Percentiles rank a stretch among this genome's conserved stretches.
These are phyloP conservation scores for Combretum micranthum DNA, from an alignment of 345 rosid genomes.

Conservation along the genomic window DNA sequence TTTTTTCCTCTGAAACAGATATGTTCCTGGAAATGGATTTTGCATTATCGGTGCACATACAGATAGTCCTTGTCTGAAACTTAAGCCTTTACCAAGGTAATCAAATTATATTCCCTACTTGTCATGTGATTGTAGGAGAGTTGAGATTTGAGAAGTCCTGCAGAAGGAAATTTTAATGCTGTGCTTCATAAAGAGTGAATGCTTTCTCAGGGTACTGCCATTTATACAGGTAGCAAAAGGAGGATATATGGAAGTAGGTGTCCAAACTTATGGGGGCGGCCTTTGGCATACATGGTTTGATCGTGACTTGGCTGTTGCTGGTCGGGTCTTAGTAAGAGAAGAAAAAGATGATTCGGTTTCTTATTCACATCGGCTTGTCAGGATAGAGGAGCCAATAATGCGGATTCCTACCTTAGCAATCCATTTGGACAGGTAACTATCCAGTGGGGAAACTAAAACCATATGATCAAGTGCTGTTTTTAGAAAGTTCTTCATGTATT, in stretches of 20 bases:
- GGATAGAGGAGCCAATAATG: constrained; percentile 81
- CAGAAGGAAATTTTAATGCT: background rate
- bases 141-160: constrained; percentile 1
- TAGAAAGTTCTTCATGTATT: no score
- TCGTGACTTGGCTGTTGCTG: constrained; percentile 93
- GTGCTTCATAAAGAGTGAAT: no score
- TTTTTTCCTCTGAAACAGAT: constrained; percentile 28
- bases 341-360: constrained; percentile 48
- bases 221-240: constrained; percentile 59
- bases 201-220: constrained; percentile 1
- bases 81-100: constrained; percentile 94
- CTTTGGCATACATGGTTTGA: constrained; percentile 99
- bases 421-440: constrained; percentile 84
- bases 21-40: constrained; percentile 90
- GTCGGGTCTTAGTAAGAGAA: constrained; percentile 66
- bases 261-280: constrained; percentile 92
- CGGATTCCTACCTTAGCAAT: constrained; percentile 92
- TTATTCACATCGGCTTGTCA: constrained; percentile 64
- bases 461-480: no score
- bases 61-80: constrained; percentile 90
- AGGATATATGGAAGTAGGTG: constrained; percentile 84
- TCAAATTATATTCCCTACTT: background rate
- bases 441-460: background rate
- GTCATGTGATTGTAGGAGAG: no score
- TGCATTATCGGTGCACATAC: constrained; percentile 86